These are phyloP conservation scores for Aspergillus ibericus DNA, from an alignment of 2,329 filamentous ascomycete species.

Conservation along the genomic window DNA sequence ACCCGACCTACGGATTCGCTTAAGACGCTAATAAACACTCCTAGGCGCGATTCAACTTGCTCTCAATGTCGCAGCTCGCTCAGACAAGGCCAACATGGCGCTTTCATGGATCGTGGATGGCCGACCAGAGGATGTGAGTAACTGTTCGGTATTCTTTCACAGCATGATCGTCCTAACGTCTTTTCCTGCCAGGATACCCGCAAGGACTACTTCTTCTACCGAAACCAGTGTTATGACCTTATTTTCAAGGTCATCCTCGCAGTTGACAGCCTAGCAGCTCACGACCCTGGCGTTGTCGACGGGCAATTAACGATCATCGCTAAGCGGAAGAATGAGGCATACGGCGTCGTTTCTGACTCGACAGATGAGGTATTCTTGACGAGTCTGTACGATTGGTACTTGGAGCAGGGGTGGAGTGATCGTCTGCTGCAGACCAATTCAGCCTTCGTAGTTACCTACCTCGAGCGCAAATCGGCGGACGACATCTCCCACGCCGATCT, in stretches of 20 bases:
- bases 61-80: slow-evolving; percentile 77
- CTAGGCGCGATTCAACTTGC: slow-evolving; percentile 79
- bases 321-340: slow-evolving; percentile 82
- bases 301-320: slow-evolving; percentile 73
- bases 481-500: slow-evolving; percentile 81
- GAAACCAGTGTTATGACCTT: slow-evolving; percentile 81
- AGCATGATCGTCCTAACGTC: slow-evolving; percentile 12
- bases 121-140: slow-evolving; percentile 58
- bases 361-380: slow-evolving; percentile 94
- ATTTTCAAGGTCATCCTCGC: slow-evolving; percentile 77
- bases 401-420: slow-evolving; percentile 78
- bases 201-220: slow-evolving; percentile 64
- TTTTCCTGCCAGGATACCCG: slow-evolving; percentile 61
- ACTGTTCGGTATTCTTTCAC: background rate
- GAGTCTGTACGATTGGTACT: slow-evolving; percentile 97
- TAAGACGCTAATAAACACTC: slow-evolving; percentile 9
- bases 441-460: slow-evolving; percentile 80
- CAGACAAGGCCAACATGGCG: slow-evolving; percentile 83
- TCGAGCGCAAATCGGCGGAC: slow-evolving; percentile 71
- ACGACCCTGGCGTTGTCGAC: slow-evolving; percentile 72
- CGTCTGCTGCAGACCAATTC: slow-evolving; percentile 83
- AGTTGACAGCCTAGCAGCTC: slow-evolving; percentile 69
- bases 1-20: slow-evolving; percentile 20
- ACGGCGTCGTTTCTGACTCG: slow-evolving; percentile 83
- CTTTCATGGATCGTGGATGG: slow-evolving; percentile 85